Conservation (phyloP, 2,329 filamentous ascomycete genomes). For the Xenosphaeropsis pyriputrescens region DNA sequence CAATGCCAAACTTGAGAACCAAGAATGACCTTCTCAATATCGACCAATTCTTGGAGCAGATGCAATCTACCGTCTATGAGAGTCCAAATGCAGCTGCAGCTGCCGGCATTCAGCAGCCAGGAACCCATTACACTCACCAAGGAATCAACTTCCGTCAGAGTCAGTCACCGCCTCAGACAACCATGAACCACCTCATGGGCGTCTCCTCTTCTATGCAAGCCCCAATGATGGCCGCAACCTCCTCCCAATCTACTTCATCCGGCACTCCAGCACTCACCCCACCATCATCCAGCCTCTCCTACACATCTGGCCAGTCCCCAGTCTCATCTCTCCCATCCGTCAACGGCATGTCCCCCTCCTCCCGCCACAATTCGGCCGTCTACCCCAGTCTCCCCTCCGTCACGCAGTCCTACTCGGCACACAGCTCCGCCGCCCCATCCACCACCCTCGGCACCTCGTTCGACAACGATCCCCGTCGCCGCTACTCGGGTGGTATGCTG, state of each 20-base stretch:
- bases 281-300: conserved; percentile 60
- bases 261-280: conserved; percentile 68
- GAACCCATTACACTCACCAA: conserved; percentile 46
- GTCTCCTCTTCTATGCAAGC: conserved; percentile 27
- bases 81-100: conserved; percentile 70
- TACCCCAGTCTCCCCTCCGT: conserved; percentile 66
- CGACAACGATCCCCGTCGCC: conserved; percentile 45
- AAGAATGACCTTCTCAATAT: conserved; percentile 91
- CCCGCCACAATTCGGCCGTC: conserved; percentile 46
- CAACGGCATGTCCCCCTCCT: conserved; percentile 49
- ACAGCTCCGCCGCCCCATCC: conserved; percentile 47
- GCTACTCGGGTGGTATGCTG: conserved; percentile 52
- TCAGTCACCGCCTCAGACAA: conserved; percentile 31
- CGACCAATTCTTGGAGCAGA: conserved; percentile 88
- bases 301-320: conserved; percentile 65
- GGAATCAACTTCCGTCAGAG: conserved; percentile 41
- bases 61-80: conserved; percentile 93
- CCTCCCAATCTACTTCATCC: conserved; percentile 28
- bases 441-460: conserved; percentile 58
- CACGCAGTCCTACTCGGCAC: conserved; percentile 52
- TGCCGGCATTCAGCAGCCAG: conserved; percentile 63
- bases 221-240: conserved; percentile 47
- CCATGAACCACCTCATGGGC: conserved; percentile 8
- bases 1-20: conserved; percentile 71
- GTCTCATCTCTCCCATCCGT: conserved; percentile 47